A percentile compares a stretch with the other conserved stretches of the same genome.
Conservation (phyloP, 495 filamentous ascomycete species). For the Neurospora sublineolata region DNA sequence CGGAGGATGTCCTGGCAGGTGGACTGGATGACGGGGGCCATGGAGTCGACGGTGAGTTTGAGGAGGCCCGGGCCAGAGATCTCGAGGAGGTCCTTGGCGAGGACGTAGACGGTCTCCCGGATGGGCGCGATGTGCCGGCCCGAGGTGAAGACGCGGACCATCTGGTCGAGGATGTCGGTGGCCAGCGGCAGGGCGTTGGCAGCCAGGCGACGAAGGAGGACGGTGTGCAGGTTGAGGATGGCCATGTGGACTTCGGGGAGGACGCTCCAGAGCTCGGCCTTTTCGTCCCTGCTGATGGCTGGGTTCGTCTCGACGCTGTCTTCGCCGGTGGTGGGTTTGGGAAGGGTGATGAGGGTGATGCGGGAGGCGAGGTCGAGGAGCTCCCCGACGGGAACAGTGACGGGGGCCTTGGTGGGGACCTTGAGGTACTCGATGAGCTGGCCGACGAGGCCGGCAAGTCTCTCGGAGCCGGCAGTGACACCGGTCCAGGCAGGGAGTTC, state of each 20-base stretch:
- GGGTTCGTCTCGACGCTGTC: constrained; percentile 42
- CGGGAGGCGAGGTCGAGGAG: constrained; percentile 56
- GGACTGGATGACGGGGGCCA: constrained; percentile 44
- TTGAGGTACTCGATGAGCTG: constrained; percentile 41
- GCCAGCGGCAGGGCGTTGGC: constrained; percentile 41
- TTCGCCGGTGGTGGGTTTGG: constrained; percentile 29
- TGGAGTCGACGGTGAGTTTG: constrained; percentile 46
- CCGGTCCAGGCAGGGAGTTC: constrained; percentile 61
- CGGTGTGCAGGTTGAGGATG: constrained; percentile 45
- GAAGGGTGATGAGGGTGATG: constrained; percentile 54
- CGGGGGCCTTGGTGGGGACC: constrained; percentile 44
- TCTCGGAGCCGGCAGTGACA: constrained; percentile 55
- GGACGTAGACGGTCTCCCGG: constrained; percentile 47
- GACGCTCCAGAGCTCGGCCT: constrained; percentile 57
- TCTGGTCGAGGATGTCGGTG: constrained; percentile 52
- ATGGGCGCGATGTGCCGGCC: constrained; percentile 46
- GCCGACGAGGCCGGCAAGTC: constrained; percentile 51
- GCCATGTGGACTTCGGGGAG: constrained; percentile 65
- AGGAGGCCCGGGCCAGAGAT: constrained; percentile 51
- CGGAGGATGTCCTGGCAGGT: constrained; percentile 56
- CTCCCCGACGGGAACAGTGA: constrained; percentile 51
- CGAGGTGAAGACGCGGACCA: constrained; percentile 54
- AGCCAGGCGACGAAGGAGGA: constrained; percentile 43
- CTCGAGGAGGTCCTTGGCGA: constrained; percentile 44
- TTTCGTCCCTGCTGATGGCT: constrained; percentile 64